A percentile compares a stretch with the other conserved stretches of the same genome.
These are phyloP conservation scores for Candida vaughaniae DNA, from an alignment of 805 yeast genomes.

Conservation along the genomic window DNA sequence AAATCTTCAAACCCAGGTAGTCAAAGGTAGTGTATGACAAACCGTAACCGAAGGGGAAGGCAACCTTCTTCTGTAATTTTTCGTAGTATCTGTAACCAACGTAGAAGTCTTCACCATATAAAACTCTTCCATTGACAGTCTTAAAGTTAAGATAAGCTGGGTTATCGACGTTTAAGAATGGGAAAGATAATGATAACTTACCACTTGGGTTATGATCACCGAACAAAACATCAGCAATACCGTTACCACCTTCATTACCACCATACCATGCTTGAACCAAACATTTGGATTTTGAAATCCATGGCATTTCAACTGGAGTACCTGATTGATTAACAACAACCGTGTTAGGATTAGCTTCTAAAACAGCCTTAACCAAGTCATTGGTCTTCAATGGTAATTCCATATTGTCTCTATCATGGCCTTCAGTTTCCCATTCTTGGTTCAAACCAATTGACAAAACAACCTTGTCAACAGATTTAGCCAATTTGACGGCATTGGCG, in stretches of 20 bases:
- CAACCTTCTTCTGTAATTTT: constrained; percentile 44
- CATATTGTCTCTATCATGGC: constrained; percentile 30
- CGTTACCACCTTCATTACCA: constrained; percentile 58
- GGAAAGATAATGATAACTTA: constrained; percentile 34
- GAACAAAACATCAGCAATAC: constrained; percentile 58
- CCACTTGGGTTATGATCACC: constrained; percentile 61
- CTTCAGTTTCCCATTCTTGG: constrained; percentile 34
- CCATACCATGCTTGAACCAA: constrained; percentile 37
- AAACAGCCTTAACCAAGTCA: constrained; percentile 23
- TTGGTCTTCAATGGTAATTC: constrained; percentile 23
- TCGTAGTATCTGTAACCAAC: constrained; percentile 66
- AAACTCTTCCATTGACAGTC: constrained; percentile 30
- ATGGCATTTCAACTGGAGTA: constrained; percentile 33
- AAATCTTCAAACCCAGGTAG: constrained; percentile 35
- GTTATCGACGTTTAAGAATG: constrained; percentile 24
- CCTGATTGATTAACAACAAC: constrained; percentile 36
- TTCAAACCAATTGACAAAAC: constrained; percentile 29
- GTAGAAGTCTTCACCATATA: constrained; percentile 60
- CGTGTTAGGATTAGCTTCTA: constrained; percentile 29
- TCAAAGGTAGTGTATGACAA: constrained; percentile 56
- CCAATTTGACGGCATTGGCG: constrained; percentile 22
- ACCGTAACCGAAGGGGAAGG: constrained; percentile 65
- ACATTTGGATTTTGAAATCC: constrained; percentile 23
- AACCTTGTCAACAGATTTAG: constrained; percentile 31
- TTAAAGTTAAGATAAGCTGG: constrained; percentile 31